Evolutionary conservation across 306 rosid genomes (phyloP).

Genomic region (Hylodesmum podocarpum): DNA sequence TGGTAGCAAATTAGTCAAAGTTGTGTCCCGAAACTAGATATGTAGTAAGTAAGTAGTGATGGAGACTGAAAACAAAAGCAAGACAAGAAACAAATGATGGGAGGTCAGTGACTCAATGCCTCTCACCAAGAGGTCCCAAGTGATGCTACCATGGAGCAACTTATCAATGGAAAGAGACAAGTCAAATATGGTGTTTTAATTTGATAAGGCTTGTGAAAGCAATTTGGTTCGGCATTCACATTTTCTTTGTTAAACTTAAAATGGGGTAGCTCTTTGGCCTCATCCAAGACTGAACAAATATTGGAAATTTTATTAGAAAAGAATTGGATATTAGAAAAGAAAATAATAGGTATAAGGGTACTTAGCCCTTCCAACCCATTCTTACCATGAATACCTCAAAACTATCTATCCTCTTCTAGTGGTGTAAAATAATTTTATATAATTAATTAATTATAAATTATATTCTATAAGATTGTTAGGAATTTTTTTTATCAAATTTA

Average conservation of each 20-base stretch:
- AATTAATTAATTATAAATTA: too few species aligned
- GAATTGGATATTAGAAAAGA: too few species aligned
- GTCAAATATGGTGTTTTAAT: background rate
- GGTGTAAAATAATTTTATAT: too few species aligned
- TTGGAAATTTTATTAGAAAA: too few species aligned
- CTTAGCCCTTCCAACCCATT: too few species aligned
- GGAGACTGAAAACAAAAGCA: background rate
- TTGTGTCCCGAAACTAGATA: background rate
- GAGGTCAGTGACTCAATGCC: background rate
- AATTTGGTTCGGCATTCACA: background rate
- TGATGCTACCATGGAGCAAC: background rate
- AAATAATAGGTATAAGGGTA: too few species aligned
- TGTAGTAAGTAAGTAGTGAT: background rate
- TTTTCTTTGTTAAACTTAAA: background rate
- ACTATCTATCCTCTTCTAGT: too few species aligned
- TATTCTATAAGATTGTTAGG: too few species aligned
- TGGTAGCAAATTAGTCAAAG: background rate
- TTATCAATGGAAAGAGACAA: background rate
- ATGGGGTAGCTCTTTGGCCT: background rate
- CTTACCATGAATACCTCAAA: too few species aligned
- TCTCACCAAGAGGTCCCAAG: background rate
- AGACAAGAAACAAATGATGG: constrained; percentile 1
- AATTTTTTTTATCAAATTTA: too few species aligned
- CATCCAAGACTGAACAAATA: too few species aligned
- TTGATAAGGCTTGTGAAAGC: background rate